Conservation (phyloP, 768 basidiomycete species). For the Pleurotus pulmonarius region DNA sequence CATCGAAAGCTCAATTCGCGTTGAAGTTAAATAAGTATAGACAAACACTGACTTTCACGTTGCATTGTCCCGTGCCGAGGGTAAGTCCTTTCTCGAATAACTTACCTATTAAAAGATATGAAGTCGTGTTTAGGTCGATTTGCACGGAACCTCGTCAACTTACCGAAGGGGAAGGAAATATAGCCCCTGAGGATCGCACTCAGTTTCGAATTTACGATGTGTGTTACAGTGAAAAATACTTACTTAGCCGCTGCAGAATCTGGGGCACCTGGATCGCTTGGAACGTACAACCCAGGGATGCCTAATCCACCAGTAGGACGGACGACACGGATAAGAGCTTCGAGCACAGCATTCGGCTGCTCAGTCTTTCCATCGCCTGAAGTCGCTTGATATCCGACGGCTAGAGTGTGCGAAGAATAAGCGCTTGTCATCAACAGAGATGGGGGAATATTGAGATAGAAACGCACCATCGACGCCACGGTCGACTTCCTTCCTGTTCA, state of each 20-base stretch:
- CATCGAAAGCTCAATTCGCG: background rate
- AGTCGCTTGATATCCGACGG: constrained; percentile 55
- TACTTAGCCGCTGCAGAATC: constrained; percentile 47
- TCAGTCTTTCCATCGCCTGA: constrained; percentile 51
- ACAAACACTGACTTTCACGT: constrained; percentile 40
- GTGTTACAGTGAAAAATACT: constrained; percentile 7
- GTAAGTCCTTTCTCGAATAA: constrained; percentile 55
- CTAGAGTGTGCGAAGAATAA: constrained; percentile 17
- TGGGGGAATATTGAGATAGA: background rate
- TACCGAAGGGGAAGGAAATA: constrained; percentile 50
- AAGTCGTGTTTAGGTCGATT: background rate
- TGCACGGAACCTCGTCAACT: background rate
- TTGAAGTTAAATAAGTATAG: background rate
- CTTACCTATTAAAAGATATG: constrained; percentile 20
- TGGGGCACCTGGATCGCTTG: constrained; percentile 53
- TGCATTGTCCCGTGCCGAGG: constrained; percentile 53
- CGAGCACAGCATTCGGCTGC: constrained; percentile 51
- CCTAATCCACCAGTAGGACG: constrained; percentile 55
- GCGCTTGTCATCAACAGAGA: background rate
- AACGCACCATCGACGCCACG: constrained; percentile 43
- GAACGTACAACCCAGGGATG: constrained; percentile 54
- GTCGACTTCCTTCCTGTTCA: constrained; percentile 39
- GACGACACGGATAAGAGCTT: constrained; percentile 46
- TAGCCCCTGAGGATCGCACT: constrained; percentile 31
- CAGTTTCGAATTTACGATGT: background rate